phyloP scores from a whole-genome alignment of 495 filamentous ascomycete genomes.

The Neurospora sublineolata region DNA sequence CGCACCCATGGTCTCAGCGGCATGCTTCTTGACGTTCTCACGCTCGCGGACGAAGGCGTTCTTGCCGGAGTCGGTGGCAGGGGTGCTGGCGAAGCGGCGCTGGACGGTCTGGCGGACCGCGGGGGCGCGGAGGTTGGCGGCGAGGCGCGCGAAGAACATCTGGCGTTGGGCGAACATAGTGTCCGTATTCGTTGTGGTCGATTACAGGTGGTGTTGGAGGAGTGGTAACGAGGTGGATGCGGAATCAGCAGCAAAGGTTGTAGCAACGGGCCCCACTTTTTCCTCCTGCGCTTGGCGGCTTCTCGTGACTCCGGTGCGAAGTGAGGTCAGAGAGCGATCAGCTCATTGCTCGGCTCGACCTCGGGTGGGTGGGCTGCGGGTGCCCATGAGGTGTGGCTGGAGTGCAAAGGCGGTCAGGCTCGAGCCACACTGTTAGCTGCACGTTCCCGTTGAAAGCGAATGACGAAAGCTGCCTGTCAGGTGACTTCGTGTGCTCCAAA shows the following conservation, averaged over 20 bases:
- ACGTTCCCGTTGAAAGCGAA: not conserved
- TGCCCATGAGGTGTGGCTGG: not conserved
- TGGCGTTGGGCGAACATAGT: conserved; percentile 55
- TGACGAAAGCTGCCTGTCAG: conserved; percentile 10
- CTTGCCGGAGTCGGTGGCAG: conserved; percentile 47
- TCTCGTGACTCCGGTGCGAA: not conserved
- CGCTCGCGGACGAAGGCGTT: conserved; percentile 85
- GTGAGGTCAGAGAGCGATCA: conserved; percentile 19
- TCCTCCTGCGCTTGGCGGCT: not conserved
- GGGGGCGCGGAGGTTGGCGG: conserved; percentile 42
- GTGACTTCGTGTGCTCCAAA: conserved; percentile 7
- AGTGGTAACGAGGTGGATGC: not conserved
- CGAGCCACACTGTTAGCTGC: not conserved
- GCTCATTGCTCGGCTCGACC: conserved; percentile 13
- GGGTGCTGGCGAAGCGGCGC: conserved; percentile 56
- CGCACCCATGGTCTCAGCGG: conserved; percentile 65
- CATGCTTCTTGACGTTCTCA: conserved; percentile 74
- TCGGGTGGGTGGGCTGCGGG: conserved; percentile 7
- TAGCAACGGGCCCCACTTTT: not conserved
- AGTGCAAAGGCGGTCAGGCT: not conserved
- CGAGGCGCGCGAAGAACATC: conserved; percentile 47
- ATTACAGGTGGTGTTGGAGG: not conserved
- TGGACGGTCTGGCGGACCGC: conserved; percentile 47
- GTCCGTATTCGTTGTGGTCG: not conserved
- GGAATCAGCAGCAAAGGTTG: not conserved